phyloP scores from a whole-genome alignment of 2,329 filamentous ascomycete genomes.

The Bipolaris victoriae region DNA sequence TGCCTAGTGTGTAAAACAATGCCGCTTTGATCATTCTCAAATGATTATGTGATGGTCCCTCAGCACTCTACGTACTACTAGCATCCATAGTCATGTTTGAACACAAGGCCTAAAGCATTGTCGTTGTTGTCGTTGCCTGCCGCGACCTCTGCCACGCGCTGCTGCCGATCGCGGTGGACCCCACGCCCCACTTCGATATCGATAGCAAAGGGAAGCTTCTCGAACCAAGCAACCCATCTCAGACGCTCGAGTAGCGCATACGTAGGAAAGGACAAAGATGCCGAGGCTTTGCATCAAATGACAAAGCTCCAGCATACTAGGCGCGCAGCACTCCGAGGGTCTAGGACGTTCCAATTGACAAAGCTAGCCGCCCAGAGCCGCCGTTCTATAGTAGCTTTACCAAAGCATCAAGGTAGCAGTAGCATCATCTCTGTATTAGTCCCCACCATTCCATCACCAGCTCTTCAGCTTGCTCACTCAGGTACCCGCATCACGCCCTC shows the following conservation, averaged over 20 bases:
- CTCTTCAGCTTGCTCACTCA: neutral
- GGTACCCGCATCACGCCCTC: slow-evolving; percentile 4
- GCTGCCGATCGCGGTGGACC: neutral
- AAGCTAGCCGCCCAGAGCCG: neutral
- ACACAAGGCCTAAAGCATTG: neutral
- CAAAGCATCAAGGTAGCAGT: neutral
- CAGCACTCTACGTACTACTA: neutral
- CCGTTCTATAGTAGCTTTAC: neutral
- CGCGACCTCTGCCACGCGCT: neutral
- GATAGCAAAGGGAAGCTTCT: slow-evolving; percentile 4
- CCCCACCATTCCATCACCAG: neutral
- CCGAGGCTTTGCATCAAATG: neutral
- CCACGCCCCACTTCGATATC: neutral
- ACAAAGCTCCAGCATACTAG: neutral
- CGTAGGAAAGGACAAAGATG: no score
- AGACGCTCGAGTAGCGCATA: no score
- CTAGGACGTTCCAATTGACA: neutral
- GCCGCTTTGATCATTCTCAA: neutral
- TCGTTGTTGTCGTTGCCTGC: neutral
- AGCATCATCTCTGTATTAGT: neutral
- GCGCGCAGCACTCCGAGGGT: neutral
- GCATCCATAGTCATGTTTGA: neutral
- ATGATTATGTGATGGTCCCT: neutral
- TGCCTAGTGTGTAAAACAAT: neutral
- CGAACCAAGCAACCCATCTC: neutral